These are phyloP conservation scores for Lenwebbia sp. DNA, from an alignment of 345 rosid species.

Conservation along the genomic window DNA sequence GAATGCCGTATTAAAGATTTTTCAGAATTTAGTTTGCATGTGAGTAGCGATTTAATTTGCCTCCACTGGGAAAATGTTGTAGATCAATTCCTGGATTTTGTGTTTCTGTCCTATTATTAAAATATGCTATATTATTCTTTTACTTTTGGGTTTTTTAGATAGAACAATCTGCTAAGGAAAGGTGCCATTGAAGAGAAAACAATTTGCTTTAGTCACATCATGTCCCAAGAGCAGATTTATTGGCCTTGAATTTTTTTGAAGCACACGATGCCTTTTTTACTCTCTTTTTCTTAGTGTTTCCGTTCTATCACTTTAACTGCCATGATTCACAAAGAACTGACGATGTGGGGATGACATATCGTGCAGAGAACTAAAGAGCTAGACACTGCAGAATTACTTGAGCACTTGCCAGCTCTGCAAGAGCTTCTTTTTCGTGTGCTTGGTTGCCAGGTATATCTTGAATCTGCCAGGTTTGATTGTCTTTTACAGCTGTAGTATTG, in stretches of 20 bases:
- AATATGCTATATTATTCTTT: not conserved
- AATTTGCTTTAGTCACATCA: not conserved
- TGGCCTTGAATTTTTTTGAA: not conserved
- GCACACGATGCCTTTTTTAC: not conserved
- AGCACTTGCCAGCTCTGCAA: conserved; percentile 87
- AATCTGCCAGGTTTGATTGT: not conserved
- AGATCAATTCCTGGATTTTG: not conserved
- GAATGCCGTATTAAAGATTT: not conserved
- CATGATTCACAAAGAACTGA: not conserved
- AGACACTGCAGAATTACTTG: conserved; percentile 79
- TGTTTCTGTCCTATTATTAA: not conserved
- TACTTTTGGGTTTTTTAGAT: not conserved
- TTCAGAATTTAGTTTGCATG: not conserved
- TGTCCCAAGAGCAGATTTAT: not conserved
- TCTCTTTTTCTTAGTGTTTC: not conserved
- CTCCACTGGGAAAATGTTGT: not conserved
- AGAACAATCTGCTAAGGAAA: not conserved
- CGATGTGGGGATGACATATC: not conserved
- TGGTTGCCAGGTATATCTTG: conserved; percentile 64
- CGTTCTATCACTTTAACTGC: not conserved
- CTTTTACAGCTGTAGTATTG: not conserved
- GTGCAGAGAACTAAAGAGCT: conserved; percentile 84
- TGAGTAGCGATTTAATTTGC: not conserved
- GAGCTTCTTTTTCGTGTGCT: conserved; percentile 89
- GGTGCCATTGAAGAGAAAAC: not conserved